A percentile compares a stretch with the other conserved stretches of the same genome.
These are phyloP conservation scores for Urtica urens DNA, from an alignment of 306 rosid species.

Conservation along the genomic window DNA sequence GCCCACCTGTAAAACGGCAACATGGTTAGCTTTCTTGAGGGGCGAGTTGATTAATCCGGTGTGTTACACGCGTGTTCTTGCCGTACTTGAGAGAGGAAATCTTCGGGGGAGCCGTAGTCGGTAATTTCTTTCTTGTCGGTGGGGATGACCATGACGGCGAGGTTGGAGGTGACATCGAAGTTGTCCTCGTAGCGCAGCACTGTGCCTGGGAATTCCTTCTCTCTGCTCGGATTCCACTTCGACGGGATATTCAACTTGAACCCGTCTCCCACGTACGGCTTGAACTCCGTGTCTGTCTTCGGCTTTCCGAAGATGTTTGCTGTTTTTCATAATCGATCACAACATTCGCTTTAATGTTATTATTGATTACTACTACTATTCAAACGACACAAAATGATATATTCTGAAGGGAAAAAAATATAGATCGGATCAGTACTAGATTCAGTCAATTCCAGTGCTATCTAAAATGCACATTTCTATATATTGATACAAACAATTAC, in stretches of 20 bases:
- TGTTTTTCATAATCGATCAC: constrained; percentile 25
- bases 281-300: constrained; percentile 67
- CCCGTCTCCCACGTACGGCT: constrained; percentile 66
- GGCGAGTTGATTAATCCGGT: too few relatives aligned
- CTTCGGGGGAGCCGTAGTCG: constrained; percentile 74
- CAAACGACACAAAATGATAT: too few relatives aligned
- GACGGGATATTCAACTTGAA: constrained; percentile 74
- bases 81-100: constrained; percentile 58
- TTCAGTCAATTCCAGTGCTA: too few relatives aligned
- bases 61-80: not conserved
- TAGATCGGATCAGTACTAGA: too few relatives aligned
- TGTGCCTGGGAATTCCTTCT: constrained; percentile 68
- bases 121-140: constrained; percentile 77
- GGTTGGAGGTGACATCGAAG: constrained; percentile 57
- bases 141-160: constrained; percentile 54
- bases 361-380: too few relatives aligned
- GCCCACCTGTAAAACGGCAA: constrained; percentile 68
- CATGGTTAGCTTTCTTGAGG: too few relatives aligned
- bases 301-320: constrained; percentile 99
- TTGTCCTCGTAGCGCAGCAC: constrained; percentile 89
- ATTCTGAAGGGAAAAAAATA: too few relatives aligned
- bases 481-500: too few relatives aligned
- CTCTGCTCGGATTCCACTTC: constrained; percentile 97
- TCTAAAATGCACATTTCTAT: too few relatives aligned
- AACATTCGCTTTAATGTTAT: too few relatives aligned